Evolutionary conservation across 257 asterid species (phyloP).

Genomic region (Ligustrum vulgare): DNA sequence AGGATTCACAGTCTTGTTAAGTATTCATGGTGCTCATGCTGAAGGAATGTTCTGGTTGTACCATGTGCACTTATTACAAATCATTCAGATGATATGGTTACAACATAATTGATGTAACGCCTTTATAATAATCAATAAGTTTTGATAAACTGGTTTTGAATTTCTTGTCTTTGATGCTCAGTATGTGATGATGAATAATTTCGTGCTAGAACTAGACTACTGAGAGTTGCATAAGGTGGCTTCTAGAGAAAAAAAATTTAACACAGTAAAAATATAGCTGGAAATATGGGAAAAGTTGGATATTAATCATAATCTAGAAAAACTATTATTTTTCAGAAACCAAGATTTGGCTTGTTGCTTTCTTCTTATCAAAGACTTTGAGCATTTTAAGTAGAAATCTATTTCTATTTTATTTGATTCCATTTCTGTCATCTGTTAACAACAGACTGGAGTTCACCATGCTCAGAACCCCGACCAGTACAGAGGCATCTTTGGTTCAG

Average conservation of each 20-base stretch:
- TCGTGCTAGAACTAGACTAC: background rate
- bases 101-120: background rate
- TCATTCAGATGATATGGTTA: background rate
- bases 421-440: slow-evolving; percentile 2
- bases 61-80: background rate
- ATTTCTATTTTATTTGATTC: background rate
- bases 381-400: background rate
- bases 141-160: background rate
- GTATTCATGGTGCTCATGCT: background rate
- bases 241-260: background rate
- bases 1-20: background rate
- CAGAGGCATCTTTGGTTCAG: slow-evolving; percentile 83
- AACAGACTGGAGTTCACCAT: slow-evolving; percentile 89
- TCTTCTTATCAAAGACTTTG: slow-evolving; percentile 1
- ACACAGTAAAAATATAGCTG: background rate
- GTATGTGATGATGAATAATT: background rate
- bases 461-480: slow-evolving; percentile 90
- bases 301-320: background rate
- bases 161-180: background rate
- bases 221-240: background rate
- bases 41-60: too few species aligned
- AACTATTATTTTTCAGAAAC: slow-evolving; percentile 6
- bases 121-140: background rate
- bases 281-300: background rate
- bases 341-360: background rate